phyloP scores from a whole-genome alignment of 352 stramenopile species.

The Thalassiosira allenii region DNA sequence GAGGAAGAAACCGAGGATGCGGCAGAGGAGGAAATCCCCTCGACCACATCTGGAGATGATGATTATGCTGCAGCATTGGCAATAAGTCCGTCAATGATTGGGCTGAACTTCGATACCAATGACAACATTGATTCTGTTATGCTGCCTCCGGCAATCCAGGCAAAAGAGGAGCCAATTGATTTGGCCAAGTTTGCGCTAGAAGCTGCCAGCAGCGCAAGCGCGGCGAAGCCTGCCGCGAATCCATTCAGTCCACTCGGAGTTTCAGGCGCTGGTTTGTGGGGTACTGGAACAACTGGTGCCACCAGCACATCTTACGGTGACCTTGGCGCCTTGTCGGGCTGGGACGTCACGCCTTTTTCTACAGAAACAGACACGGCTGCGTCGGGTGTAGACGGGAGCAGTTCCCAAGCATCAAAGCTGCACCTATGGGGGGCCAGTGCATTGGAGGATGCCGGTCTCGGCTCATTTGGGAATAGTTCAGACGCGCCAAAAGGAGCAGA shows the following conservation, averaged over 20 bases:
- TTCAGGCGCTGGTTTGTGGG: conserved; percentile 52
- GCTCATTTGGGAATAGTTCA: conserved; percentile 2
- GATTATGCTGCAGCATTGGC: conserved; percentile 59
- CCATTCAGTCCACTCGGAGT: conserved; percentile 49
- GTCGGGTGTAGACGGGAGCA: conserved; percentile 17
- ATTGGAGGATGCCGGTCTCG: not conserved
- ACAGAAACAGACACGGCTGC: not conserved
- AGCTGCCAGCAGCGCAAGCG: conserved; percentile 10
- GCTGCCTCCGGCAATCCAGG: conserved; percentile 56
- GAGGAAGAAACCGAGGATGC: conserved; percentile 10
- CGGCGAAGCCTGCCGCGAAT: conserved; percentile 31
- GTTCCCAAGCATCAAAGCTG: conserved; percentile 38
- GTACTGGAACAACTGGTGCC: conserved; percentile 14
- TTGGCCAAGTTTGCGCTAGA: conserved; percentile 48
- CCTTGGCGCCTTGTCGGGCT: conserved; percentile 47
- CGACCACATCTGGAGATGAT: conserved; percentile 49
- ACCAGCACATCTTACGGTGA: conserved; percentile 30
- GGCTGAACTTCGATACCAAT: conserved; percentile 79
- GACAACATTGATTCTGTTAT: conserved; percentile 77
- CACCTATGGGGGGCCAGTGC: conserved; percentile 50
- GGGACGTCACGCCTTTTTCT: conserved; percentile 41
- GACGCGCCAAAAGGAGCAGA: conserved; percentile 1
- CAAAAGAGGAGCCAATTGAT: conserved; percentile 45
- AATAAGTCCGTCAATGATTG: conserved; percentile 67
- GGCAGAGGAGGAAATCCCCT: conserved; percentile 2